Evolutionary conservation across 495 filamentous ascomycete species (phyloP), one percentile per base, ranked within the genome.

Genomic region (Poronia punctata): DNA sequence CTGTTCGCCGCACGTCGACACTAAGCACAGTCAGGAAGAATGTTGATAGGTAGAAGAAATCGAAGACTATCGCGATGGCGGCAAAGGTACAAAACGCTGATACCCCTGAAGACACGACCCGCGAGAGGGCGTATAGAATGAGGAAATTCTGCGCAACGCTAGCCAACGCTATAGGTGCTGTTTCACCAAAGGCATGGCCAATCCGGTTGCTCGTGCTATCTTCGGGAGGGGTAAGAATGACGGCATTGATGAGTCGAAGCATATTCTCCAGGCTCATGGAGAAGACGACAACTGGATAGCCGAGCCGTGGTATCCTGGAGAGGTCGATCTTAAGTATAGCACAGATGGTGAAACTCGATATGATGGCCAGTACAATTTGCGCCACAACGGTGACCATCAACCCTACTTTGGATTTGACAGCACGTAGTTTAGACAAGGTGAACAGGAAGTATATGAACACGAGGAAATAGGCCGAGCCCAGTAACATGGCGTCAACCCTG

Each of bases 11-110:
- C 15, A 87, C 78, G 43, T 87, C 83, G 39, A 87, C 76, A 49
- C 80, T 86, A 15, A 87, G 66, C 25, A 87, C 80, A 4, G 81
- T 71, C 12, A 83, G 66, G 51, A 87, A 84, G 60, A 83, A 86
- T 3, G 81, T 85, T 11, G 83, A 61, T 23, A 84, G 67, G 48
- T 79, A 83, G 36, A 83, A 68, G 49, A 78, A 83, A 56, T 87
- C 83, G 52, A 86, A 75, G 12, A 79, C 52, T 22, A 82, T 67
- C 3, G 82, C 83, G 35, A 87, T 70, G 11, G 75, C 78, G 5
- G 76, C 74, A 60, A 85, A 87, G 1, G 62, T 71, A 60, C 83
- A 86, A 52, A 86, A 86, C 4, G 76, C 78, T 7, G 72, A 66
- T 18, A 85, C 76, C 14, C 75, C 76, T 0, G 75, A 73, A 17